These are phyloP conservation scores for Apophysomyces ossiformis DNA, from an alignment of 371 early-diverging fungal genomes.

Conservation along the genomic window DNA sequence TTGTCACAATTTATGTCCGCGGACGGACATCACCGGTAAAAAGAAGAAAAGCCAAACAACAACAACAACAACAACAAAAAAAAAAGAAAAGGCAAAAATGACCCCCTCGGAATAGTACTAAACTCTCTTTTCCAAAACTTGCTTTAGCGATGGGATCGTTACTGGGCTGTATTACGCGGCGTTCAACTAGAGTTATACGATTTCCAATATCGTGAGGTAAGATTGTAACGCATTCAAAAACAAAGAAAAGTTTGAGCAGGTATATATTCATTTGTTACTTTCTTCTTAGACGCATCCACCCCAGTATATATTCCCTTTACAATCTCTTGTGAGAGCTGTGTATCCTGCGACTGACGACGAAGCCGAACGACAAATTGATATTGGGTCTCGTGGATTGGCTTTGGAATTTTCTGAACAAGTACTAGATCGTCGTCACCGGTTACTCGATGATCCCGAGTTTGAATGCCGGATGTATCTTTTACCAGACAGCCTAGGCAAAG, in stretches of 20 bases:
- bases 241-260: no score
- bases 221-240: no score
- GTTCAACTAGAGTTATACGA: constrained; percentile 38
- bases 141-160: constrained; percentile 34
- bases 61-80: no score
- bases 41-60: not conserved
- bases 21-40: constrained; percentile 34
- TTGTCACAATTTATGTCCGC: constrained; percentile 32
- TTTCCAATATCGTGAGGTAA: constrained; percentile 39
- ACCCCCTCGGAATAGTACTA: not conserved
- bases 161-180: constrained; percentile 41
- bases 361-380: not conserved
- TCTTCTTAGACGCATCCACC: not conserved
- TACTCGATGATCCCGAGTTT: constrained; percentile 15
- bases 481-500: constrained; percentile 26
- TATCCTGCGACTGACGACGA: not conserved
- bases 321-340: not conserved
- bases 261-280: not conserved
- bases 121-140: not conserved
- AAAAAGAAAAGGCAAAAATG: no score
- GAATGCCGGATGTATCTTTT: constrained; percentile 37
- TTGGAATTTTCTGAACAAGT: constrained; percentile 32
- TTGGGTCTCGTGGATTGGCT: constrained; percentile 28
- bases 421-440: constrained; percentile 13
- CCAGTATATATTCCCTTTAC: not conserved